Evolutionary conservation across 2,329 filamentous ascomycete species (phyloP), one percentile per base, ranked within the genome.

Genomic region (Trichoderma aggressivum): DNA sequence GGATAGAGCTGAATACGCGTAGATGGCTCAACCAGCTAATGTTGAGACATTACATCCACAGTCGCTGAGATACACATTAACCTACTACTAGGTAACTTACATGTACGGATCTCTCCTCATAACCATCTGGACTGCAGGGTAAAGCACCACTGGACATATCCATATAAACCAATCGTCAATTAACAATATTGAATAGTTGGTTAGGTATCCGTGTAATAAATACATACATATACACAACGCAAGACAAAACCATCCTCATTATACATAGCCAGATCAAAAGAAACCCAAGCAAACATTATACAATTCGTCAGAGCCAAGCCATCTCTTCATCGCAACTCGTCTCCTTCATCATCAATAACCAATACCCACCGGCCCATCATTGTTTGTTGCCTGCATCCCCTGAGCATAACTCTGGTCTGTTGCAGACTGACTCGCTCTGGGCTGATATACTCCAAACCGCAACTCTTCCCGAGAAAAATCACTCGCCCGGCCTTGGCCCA

Each of bases 351-450:
- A 34, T 26, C 34, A 59, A 55, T 70, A 71, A 8, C 53, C 16
- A 30, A 24, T 16, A 32, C 62, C 65, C 26, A 71, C 69, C 2
- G 69, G 69, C 3, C 69, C 69, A 2, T 30, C n/a, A 34, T 65
- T 71, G 32, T 71, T 71, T n/a, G 69, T 71, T 39, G 61, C 69
- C 32, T 53, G 64, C 55, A 71, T 61, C 8, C 53, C 43, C n/a
- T 18, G 53, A 43, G 55, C 69, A n/a, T 43, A 43, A 28, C n/a
- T 21, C 16, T 30, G n/a, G 16, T 50, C 14, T 14, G 10, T 11
- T 8, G 56, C 18, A 7, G 11, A 30, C 24, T 59, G 4, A 24
- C 47, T 59, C 10, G n/a, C 56, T 6, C 28, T 32, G 1, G 30
- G 56, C 28, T 34, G 56, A 12, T 14, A 30, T 3, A 32, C 28